These are phyloP conservation scores for Syncephalastrum monosporum DNA, from an alignment of 371 early-diverging fungal species.

Conservation along the genomic window DNA sequence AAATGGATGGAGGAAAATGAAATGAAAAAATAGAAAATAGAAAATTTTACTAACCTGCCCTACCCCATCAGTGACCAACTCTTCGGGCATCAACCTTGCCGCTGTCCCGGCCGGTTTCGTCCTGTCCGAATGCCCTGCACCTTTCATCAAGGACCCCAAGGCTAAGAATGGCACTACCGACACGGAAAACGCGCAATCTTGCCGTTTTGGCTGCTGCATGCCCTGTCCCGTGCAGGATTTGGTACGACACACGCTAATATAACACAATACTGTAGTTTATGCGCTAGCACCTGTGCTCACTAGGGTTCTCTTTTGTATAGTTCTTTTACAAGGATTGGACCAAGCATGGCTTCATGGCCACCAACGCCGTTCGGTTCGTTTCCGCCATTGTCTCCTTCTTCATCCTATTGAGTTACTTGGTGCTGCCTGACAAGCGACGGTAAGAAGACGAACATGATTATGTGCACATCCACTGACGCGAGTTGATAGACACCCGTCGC, in stretches of 20 bases:
- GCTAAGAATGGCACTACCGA: constrained; percentile 21
- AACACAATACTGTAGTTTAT: constrained; percentile 17
- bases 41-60: too few species aligned
- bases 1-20: constrained; percentile 1
- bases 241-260: constrained; percentile 10
- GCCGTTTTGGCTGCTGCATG: constrained; percentile 39
- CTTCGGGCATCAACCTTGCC: constrained; percentile 17
- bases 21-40: constrained; percentile 1
- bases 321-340: constrained; percentile 50
- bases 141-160: constrained; percentile 35
- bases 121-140: constrained; percentile 35
- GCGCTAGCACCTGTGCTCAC: constrained; percentile 25
- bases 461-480: not conserved
- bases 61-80: not conserved
- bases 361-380: constrained; percentile 50
- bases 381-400: constrained; percentile 51
- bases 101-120: constrained; percentile 29
- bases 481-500: constrained; percentile 52
- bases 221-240: constrained; percentile 44
- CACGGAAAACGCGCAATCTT: constrained; percentile 14
- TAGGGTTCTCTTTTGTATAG: constrained; percentile 22
- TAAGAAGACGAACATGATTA: constrained; percentile 1
- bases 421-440: constrained; percentile 59
- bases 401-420: constrained; percentile 56
- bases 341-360: constrained; percentile 45